Base-by-base conservation (phyloP, 768 basidiomycete genomes). In the Lyophyllum decastes region DNA sequence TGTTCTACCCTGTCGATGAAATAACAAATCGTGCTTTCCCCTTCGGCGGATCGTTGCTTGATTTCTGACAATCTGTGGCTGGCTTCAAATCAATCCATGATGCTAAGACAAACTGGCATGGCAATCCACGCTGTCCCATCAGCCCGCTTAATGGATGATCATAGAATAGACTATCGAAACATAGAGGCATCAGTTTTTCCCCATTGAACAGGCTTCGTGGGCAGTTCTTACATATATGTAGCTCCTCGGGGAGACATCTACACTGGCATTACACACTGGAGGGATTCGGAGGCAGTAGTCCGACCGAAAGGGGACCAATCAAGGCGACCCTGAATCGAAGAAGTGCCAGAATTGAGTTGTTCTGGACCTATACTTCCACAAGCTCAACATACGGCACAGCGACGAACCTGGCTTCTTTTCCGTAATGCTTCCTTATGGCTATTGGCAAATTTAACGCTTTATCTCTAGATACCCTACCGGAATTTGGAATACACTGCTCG, bases 271-370 rank as follows among this genome's bases (percentile, higher is more conserved):
- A 30, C 30, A 10, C 30, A 30, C n/a, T n/a, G 10, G 10, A 30
- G 30, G 47, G 47, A 49, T 55, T 43, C 24, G 51, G 57, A 56
- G 45, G 48, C 35, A 56, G 35, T 54, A 38, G 30, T 52, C 25
- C 26, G 14, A 16, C 30, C 30, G 10, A 30, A 30, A 30, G 30
- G 30, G 30, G 30, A 16, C 35, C 35, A 38, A 44, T n/a, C 47
- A 49, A 12, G 43, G 27, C 48, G n/a, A 33, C 54, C 58, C 61
- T 59, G 58, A 60, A 57, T 57, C 61, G 52, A 60, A 59, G 55
- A 60, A 45, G 17, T 51, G 48, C 54, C 46, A 62, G 41, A 41
- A 48, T 54, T 59, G 51, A 50, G 61, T 59, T 57, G 51, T 35
- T 45, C 54, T 52, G 48, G 41, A 30, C 30, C 30, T 4, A 30